Evolutionary conservation across 331 rosid species (phyloP).

Genomic region (Pyracantha coccinea): DNA sequence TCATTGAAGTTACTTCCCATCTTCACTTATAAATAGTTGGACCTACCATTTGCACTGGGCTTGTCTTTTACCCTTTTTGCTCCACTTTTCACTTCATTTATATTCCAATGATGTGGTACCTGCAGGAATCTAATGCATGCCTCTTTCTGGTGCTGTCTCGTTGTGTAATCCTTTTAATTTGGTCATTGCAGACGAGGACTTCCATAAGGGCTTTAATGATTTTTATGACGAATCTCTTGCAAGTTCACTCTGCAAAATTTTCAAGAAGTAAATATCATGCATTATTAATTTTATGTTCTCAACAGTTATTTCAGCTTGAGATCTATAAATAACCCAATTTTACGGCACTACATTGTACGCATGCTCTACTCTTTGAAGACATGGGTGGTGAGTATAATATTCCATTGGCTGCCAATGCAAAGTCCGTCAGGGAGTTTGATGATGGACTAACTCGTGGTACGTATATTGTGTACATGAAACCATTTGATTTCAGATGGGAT

Average conservation of each 20-base stretch:
- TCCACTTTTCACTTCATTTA: conserved; percentile 9
- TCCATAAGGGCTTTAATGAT: conserved; percentile 78
- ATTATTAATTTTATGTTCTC: not conserved
- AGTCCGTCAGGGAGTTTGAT: conserved; percentile 73
- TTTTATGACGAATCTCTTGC: conserved; percentile 78
- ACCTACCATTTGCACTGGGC: not conserved
- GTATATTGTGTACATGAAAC: conserved; percentile 3
- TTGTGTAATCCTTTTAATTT: conserved; percentile 93
- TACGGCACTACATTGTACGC: conserved; percentile 38
- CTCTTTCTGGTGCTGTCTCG: conserved; percentile 95
- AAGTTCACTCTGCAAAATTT: conserved; percentile 48
- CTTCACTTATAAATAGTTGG: not conserved
- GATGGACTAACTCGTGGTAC: conserved; percentile 89
- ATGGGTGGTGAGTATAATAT: conserved; percentile 64
- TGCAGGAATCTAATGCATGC: conserved; percentile 60
- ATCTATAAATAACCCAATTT: not conserved
- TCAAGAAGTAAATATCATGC: conserved; percentile 46
- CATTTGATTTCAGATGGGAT: not conserved
- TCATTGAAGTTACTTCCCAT: not conserved
- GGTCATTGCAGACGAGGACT: conserved; percentile 81
- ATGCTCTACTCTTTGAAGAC: conserved; percentile 71
- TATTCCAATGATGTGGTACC: conserved; percentile 11
- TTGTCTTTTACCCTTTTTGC: not conserved
- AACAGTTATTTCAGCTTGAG: conserved; percentile 4
- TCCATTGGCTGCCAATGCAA: conserved; percentile 61